Evolutionary conservation across 2,329 filamentous ascomycete species (phyloP).

Genomic region (Hymenoscyphus occultus): DNA sequence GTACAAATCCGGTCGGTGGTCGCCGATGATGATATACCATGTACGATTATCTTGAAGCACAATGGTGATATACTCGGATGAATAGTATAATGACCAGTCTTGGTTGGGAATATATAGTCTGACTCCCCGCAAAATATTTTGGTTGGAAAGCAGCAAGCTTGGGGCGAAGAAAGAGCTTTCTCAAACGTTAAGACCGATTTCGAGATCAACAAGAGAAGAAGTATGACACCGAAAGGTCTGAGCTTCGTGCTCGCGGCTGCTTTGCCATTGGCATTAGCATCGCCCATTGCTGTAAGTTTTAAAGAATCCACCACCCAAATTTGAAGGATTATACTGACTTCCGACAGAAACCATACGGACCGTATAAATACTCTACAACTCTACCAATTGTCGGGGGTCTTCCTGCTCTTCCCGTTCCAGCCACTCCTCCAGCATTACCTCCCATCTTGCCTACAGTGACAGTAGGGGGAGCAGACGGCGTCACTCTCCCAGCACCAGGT

Average conservation of each 20-base stretch:
- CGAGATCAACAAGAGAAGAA: not conserved
- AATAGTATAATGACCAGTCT: not conserved
- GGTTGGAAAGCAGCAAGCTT: not conserved
- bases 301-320: not conserved
- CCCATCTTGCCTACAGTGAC: not conserved
- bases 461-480: not conserved
- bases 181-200: not conserved
- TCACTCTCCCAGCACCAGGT: not conserved
- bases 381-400: not conserved
- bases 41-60: not conserved
- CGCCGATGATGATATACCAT: not conserved
- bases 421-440: not conserved
- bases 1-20: not conserved
- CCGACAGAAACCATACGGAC: not conserved
- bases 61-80: not conserved
- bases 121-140: not conserved
- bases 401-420: not conserved
- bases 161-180: not conserved
- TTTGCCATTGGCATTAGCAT: not conserved
- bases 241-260: constrained; percentile 3
- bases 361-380: not conserved
- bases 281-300: constrained; percentile 4
- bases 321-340: not conserved
- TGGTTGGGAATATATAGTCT: not conserved
- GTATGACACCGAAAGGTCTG: not conserved